phyloP scores from a whole-genome alignment of 140 eudicot species.

The Bidens hawaiensis region DNA sequence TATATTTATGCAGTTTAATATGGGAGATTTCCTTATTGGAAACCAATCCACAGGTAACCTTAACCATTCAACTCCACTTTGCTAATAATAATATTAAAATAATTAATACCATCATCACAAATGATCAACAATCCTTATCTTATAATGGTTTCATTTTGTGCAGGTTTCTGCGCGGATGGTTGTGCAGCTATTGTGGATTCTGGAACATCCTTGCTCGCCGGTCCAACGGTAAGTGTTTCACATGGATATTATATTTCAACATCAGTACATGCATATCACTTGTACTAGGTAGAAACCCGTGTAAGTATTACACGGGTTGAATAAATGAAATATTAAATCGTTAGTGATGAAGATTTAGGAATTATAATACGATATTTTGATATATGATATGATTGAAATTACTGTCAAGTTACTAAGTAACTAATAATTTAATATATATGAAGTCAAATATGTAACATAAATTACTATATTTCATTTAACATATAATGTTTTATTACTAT shows the following conservation, averaged over 20 bases:
- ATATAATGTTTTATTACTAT: too few relatives aligned
- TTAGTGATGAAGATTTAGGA: too few relatives aligned
- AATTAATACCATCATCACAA: neutral
- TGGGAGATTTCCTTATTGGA: slow-evolving; percentile 66
- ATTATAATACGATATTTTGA: too few relatives aligned
- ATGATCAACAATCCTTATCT: neutral
- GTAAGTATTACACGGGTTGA: too few relatives aligned
- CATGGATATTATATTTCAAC: neutral
- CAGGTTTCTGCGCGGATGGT: slow-evolving; percentile 66
- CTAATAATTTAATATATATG: too few relatives aligned
- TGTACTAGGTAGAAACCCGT: too few relatives aligned
- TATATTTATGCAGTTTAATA: slow-evolving; percentile 42
- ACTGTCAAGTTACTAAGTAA: too few relatives aligned
- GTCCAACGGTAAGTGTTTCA: slow-evolving; percentile 55
- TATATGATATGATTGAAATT: too few relatives aligned
- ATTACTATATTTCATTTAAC: too few relatives aligned
- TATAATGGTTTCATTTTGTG: neutral
- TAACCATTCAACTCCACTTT: neutral
- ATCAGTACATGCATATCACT: neutral
- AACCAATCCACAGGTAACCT: slow-evolving; percentile 56
- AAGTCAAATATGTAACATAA: too few relatives aligned
- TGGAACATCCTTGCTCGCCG: slow-evolving; percentile 77
- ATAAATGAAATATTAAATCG: too few relatives aligned
- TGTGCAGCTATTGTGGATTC: too few relatives aligned
- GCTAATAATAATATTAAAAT: neutral